A percentile compares a stretch with the other conserved stretches of the same genome.
Conservation (phyloP, 495 filamentous ascomycete species). For the Pseudoneurospora amorphoporcata region DNA sequence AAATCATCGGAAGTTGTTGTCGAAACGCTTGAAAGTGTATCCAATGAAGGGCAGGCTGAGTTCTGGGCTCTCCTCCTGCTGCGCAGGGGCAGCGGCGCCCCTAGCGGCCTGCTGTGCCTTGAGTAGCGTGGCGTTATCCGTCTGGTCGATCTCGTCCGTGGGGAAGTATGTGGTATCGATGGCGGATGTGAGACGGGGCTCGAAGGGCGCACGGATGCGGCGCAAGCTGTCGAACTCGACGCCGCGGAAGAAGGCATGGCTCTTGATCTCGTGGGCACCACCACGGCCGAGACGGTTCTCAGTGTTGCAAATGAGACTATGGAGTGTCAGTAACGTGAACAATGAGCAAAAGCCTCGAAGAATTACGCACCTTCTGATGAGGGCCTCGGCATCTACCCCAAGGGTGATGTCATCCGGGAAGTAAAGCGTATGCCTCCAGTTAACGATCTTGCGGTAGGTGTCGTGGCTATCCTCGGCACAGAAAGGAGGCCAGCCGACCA, state of each 20-base stretch:
- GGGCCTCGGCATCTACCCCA: constrained; percentile 72
- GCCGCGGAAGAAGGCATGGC: constrained; percentile 89
- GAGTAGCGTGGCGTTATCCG: constrained; percentile 66
- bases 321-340: neutral
- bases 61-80: constrained; percentile 52
- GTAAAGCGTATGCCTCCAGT: constrained; percentile 90
- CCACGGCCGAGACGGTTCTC: constrained; percentile 79
- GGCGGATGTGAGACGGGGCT: constrained; percentile 81
- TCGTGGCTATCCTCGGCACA: constrained; percentile 96
- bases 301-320: constrained; percentile 80
- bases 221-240: constrained; percentile 89
- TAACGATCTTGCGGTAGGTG: constrained; percentile 98
- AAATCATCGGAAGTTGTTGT: constrained; percentile 52
- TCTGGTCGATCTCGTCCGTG: constrained; percentile 93
- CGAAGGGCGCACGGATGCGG: constrained; percentile 87
- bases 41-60: constrained; percentile 95
- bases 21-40: constrained; percentile 98
- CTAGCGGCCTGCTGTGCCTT: constrained; percentile 51
- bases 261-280: constrained; percentile 83
- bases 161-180: constrained; percentile 99
- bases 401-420: constrained; percentile 92
- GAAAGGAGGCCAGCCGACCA: constrained; percentile 98
- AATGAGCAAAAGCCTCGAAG: neutral
- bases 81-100: constrained; percentile 12
- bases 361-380: constrained; percentile 65